Conservation (phyloP, 148 eudicot species). For the Rhododendron mucronatum region DNA sequence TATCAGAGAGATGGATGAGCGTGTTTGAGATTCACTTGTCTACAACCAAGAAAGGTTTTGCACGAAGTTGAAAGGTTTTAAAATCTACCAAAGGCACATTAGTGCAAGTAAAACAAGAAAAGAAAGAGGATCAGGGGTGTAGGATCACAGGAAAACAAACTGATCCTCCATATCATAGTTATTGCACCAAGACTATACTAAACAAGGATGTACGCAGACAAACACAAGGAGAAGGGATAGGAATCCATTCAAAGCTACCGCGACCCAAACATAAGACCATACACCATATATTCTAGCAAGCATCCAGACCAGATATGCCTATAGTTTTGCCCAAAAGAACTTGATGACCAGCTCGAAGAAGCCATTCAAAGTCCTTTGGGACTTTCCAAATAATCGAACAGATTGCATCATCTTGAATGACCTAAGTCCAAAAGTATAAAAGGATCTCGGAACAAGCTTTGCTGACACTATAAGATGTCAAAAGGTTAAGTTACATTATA, state of each 20-base stretch:
- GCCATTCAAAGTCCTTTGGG: neutral
- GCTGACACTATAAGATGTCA: neutral
- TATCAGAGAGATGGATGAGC: neutral
- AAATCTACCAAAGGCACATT: neutral
- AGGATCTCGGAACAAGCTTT: neutral
- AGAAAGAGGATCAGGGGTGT: neutral
- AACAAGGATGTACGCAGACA: neutral
- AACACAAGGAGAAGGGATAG: neutral
- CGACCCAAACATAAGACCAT: neutral
- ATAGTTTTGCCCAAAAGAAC: neutral
- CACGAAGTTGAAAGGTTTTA: neutral
- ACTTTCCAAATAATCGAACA: neutral
- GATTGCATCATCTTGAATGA: neutral
- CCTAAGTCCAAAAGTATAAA: constrained; percentile 3
- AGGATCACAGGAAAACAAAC: neutral
- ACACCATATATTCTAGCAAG: neutral
- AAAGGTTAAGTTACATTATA: neutral
- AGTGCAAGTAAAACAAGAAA: neutral
- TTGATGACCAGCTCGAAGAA: neutral
- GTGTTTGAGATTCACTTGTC: neutral
- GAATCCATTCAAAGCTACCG: neutral
- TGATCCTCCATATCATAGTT: neutral
- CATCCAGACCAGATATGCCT: neutral
- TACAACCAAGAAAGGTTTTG: neutral
- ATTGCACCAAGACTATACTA: neutral